A percentile compares a stretch with the other conserved stretches of the same genome.
Conservation (phyloP, 805 yeast genomes). For the Zygosaccharomyces kombuchaensis region DNA sequence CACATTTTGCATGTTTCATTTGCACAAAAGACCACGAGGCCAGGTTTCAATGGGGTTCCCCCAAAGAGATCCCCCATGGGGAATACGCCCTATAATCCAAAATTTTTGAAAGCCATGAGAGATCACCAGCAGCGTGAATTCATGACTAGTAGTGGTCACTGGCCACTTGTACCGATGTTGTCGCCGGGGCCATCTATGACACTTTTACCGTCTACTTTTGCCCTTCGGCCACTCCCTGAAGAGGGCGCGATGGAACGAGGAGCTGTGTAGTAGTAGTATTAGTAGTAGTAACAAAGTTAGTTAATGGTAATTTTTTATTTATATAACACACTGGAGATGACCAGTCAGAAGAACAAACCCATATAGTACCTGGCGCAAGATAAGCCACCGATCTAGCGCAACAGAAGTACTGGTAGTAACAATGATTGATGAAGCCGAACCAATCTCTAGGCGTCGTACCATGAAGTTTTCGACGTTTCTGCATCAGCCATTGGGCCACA, state of each 20-base stretch:
- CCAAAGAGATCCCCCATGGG: not conserved
- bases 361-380: not conserved
- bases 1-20: slow-evolving; percentile 62
- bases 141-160: slow-evolving; percentile 5
- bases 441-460: not conserved
- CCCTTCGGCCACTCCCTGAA: not conserved
- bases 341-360: slow-evolving; percentile 1
- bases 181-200: slow-evolving; percentile 7
- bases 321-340: slow-evolving; percentile 1
- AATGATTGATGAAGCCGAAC: not conserved
- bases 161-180: slow-evolving; percentile 9
- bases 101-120: slow-evolving; percentile 27
- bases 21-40: slow-evolving; percentile 48
- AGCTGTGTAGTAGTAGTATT: not conserved
- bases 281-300: not conserved
- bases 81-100: slow-evolving; percentile 18
- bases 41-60: slow-evolving; percentile 1
- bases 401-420: not conserved
- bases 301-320: not conserved
- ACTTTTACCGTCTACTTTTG: not conserved
- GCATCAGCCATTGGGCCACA: not conserved
- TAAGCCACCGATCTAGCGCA: not conserved
- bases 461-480: not conserved
- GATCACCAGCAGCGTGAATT: slow-evolving; percentile 14
- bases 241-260: not conserved